Percentiles rank a stretch among this genome's conserved stretches.
Conservation (phyloP, 2,329 filamentous ascomycete species). For the Dothistroma septosporum region DNA sequence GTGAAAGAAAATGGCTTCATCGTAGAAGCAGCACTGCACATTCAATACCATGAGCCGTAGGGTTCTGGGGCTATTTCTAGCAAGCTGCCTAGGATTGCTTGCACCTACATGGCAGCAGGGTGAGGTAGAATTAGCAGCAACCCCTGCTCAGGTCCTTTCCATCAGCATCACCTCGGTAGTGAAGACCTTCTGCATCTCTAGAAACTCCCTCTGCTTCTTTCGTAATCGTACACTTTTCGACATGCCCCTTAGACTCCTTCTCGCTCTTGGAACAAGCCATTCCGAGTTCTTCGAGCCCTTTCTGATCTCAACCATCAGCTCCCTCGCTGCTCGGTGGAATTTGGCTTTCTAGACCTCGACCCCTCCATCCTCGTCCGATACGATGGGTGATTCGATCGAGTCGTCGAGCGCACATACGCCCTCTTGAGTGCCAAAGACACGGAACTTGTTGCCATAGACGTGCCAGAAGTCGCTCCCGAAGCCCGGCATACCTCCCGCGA, state of each 20-base stretch:
- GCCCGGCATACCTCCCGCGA: slow-evolving; percentile 45
- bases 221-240: neutral
- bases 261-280: neutral
- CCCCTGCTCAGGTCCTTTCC: neutral
- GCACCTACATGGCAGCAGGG: slow-evolving; percentile 15
- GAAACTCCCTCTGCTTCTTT: neutral
- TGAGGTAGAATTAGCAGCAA: neutral
- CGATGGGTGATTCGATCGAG: neutral
- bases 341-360: slow-evolving; percentile 5
- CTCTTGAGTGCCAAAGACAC: slow-evolving; percentile 59
- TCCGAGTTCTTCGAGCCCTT: neutral
- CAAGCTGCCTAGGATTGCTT: slow-evolving; percentile 19
- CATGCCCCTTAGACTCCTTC: neutral
- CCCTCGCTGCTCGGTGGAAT: neutral
- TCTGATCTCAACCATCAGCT: neutral
- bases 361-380: slow-evolving; percentile 10
- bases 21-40: neutral
- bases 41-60: neutral
- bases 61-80: neutral
- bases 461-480: slow-evolving; percentile 54
- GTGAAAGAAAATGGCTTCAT: neutral
- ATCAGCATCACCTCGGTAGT: too few species aligned
- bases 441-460: slow-evolving; percentile 55
- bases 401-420: slow-evolving; percentile 38
- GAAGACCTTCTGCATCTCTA: neutral